Conservation (phyloP, 768 basidiomycete genomes). For the Leccinum longicurvipes region DNA sequence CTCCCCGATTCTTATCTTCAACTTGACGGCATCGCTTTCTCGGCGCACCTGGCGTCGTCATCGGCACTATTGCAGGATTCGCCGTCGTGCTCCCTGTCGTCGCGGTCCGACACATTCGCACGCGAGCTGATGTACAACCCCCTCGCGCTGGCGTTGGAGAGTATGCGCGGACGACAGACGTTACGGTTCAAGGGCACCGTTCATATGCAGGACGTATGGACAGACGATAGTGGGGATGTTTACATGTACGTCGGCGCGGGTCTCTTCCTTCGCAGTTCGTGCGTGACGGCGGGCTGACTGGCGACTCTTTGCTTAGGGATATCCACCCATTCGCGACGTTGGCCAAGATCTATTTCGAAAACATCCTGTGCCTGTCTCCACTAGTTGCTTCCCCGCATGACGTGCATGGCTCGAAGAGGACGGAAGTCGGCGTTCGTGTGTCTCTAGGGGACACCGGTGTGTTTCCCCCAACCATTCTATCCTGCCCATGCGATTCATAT, state of each 20-base stretch:
- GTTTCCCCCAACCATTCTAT: neutral
- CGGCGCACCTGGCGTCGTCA: conserved; percentile 41
- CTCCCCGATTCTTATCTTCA: conserved; percentile 68
- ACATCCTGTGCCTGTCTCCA: conserved; percentile 54
- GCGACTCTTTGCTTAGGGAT: conserved; percentile 42
- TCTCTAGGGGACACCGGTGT: conserved; percentile 67
- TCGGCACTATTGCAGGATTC: conserved; percentile 27
- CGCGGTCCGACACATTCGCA: conserved; percentile 24
- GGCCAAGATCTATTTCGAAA: conserved; percentile 67
- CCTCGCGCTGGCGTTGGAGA: conserved; percentile 69
- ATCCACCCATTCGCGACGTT: conserved; percentile 64
- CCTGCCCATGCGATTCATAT: neutral
- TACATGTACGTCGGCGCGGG: conserved; percentile 37
- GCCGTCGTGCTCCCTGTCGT: conserved; percentile 13
- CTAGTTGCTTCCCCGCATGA: conserved; percentile 25
- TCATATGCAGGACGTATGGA: conserved; percentile 51
- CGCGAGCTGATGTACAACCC: conserved; percentile 58
- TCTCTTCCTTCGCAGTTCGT: neutral
- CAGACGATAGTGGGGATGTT: conserved; percentile 55
- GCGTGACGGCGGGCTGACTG: neutral
- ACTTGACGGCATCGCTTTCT: conserved; percentile 74
- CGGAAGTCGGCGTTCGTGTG: conserved; percentile 59
- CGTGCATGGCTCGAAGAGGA: conserved; percentile 27
- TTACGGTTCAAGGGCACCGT: conserved; percentile 56
- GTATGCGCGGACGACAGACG: conserved; percentile 72